Base-by-base conservation (phyloP, 495 filamentous ascomycete genomes). In the Staphylotrichum tortipilum region DNA sequence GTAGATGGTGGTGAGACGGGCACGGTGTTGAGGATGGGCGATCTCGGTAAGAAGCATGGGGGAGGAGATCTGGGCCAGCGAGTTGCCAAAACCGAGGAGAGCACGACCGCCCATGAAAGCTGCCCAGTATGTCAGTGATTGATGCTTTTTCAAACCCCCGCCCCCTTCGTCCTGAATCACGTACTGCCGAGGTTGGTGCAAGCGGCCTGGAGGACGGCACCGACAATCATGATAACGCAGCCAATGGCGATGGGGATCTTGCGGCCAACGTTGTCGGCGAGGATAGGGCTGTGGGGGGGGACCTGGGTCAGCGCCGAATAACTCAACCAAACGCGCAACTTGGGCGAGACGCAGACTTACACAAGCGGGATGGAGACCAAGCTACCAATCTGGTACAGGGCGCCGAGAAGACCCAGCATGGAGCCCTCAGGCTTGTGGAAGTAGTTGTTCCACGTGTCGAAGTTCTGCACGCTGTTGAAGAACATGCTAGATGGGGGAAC, bases 341-440 rank as follows among this genome's bases (percentile, higher is more conserved):
- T 12, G 10, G 9, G 15, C n/a, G 11, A 22, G 24, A 29, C 38
- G 0, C n/a, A 8, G 14, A 61, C 76, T 64, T 67, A 80, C 76
- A 83, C 81, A 8, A 82, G 59, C 26, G 82, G 82, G 41, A 85
- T 80, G 22, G 80, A 80, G 34, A 68, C 69, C 53, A 86, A 71
- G 47, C 73, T 78, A 50, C 82, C 83, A 49, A 85, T 78, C 54
- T 80, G 78, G 73, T 85, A 82, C 58, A 85, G 73, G n/a, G 80
- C 78, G 44, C 73, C 78, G 9, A 88, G 75, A 33, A 86, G 73
- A 63, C 82, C 83, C 21, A 82, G 74, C 45, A 68, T 64, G 2
- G 71, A 66, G 4, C 75, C 76, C 14, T 55, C 36, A 0, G 83
- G 82, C 52, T 80, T 45, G 36, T 63, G 59, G 50, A 79, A 78